Conservation (phyloP, 108 stramenopile species). For the Mayamaea pseudoterrestris region DNA sequence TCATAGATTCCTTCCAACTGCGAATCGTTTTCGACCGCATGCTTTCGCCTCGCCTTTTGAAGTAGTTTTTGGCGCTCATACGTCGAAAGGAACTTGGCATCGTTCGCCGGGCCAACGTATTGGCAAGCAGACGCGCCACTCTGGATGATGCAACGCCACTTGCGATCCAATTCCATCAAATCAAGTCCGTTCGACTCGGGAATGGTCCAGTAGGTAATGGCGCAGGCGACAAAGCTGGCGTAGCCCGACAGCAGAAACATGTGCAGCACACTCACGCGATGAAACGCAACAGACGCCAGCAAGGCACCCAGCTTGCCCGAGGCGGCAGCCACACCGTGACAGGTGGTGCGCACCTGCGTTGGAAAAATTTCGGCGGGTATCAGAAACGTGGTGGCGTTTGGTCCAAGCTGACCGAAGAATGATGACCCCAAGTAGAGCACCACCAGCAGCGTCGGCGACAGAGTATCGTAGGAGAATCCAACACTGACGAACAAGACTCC, state of each 20-base stretch:
- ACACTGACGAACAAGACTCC: slow-evolving; percentile 51
- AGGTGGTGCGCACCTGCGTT: slow-evolving; percentile 50
- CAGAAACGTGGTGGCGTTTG: slow-evolving; percentile 64
- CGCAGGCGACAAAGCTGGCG: slow-evolving; percentile 32
- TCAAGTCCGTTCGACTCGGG: slow-evolving; percentile 51
- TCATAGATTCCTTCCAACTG: too few species aligned
- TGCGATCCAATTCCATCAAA: slow-evolving; percentile 44
- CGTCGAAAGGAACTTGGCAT: slow-evolving; percentile 36
- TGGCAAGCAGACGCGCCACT: slow-evolving; percentile 18
- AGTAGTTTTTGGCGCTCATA: slow-evolving; percentile 35
- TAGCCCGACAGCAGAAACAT: slow-evolving; percentile 49
- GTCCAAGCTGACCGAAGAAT: slow-evolving; percentile 70
- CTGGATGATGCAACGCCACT: slow-evolving; percentile 37
- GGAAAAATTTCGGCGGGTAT: slow-evolving; percentile 56
- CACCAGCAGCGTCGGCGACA: slow-evolving; percentile 32
- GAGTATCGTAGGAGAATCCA: slow-evolving; percentile 28
- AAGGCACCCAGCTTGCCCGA: slow-evolving; percentile 62
- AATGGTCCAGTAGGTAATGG: slow-evolving; percentile 43
- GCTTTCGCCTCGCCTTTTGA: too few species aligned
- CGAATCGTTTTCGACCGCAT: too few species aligned
- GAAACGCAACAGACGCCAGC: slow-evolving; percentile 50
- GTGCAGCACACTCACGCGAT: slow-evolving; percentile 14
- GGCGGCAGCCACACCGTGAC: slow-evolving; percentile 62
- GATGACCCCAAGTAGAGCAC: slow-evolving; percentile 43
- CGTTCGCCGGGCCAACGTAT: slow-evolving; percentile 43